Conservation (phyloP, 768 basidiomycete species). For the Daedaleopsis sinensis region DNA sequence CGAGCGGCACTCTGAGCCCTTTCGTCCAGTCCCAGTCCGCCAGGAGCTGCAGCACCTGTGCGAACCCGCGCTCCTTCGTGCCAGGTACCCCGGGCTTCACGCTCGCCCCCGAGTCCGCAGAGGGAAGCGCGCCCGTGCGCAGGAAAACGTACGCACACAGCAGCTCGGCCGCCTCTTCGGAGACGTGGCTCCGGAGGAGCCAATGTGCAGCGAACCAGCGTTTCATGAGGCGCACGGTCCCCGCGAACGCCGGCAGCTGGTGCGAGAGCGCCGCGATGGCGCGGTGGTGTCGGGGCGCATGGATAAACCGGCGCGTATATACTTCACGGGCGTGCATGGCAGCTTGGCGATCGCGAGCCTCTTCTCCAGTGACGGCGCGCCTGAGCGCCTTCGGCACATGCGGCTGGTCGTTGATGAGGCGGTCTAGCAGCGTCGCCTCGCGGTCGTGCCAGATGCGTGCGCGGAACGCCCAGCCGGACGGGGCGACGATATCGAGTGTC, state of each 20-base stretch:
- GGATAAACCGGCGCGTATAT: slow-evolving; percentile 73
- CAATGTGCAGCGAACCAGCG: slow-evolving; percentile 93
- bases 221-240: slow-evolving; percentile 87
- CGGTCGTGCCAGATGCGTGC: slow-evolving; percentile 87
- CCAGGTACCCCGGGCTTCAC: slow-evolving; percentile 55
- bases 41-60: slow-evolving; percentile 70
- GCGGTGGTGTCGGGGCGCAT: slow-evolving; percentile 83
- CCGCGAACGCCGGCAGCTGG: slow-evolving; percentile 75
- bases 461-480: slow-evolving; percentile 86
- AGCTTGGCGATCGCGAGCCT: slow-evolving; percentile 52
- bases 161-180: slow-evolving; percentile 82
- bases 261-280: slow-evolving; percentile 81
- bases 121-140: slow-evolving; percentile 42
- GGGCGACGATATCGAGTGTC: slow-evolving; percentile 74
- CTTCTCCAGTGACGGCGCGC: slow-evolving; percentile 14
- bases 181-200: slow-evolving; percentile 75
- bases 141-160: slow-evolving; percentile 82
- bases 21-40: slow-evolving; percentile 85
- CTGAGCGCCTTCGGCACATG: slow-evolving; percentile 30
- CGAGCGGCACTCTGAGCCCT: slow-evolving; percentile 71
- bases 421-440: slow-evolving; percentile 78
- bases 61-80: slow-evolving; percentile 82
- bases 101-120: slow-evolving; percentile 34
- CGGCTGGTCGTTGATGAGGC: slow-evolving; percentile 54
- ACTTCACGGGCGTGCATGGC: slow-evolving; percentile 59